A percentile compares a stretch with the other conserved stretches of the same genome.
phyloP scores from a whole-genome alignment of 495 filamentous ascomycete genomes.

The Lepidopterella palustris region DNA sequence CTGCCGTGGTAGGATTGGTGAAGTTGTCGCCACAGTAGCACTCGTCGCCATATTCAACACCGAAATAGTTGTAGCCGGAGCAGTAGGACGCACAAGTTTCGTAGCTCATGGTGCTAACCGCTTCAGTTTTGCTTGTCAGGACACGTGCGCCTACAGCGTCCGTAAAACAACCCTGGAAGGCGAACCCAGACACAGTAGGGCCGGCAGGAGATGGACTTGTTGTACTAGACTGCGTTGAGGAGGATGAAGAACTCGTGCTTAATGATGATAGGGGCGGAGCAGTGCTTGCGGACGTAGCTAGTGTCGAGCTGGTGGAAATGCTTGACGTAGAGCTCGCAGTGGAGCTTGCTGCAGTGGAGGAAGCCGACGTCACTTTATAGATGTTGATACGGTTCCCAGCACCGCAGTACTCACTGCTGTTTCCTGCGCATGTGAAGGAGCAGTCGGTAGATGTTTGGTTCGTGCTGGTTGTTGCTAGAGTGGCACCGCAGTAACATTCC shows the following conservation, averaged over 20 bases:
- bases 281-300: background rate
- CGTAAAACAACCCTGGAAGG: constrained; percentile 33
- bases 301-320: constrained; percentile 1
- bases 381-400: constrained; percentile 26
- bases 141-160: constrained; percentile 23
- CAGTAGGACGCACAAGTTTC: constrained; percentile 25
- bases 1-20: constrained; percentile 8
- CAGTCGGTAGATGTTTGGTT: constrained; percentile 19
- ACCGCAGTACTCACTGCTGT: constrained; percentile 28
- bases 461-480: constrained; percentile 11
- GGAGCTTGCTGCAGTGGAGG: constrained; percentile 2
- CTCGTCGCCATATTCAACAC: constrained; percentile 28
- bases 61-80: constrained; percentile 25
- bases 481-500: constrained; percentile 41
- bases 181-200: constrained; percentile 22
- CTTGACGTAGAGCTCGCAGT: background rate
- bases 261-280: background rate
- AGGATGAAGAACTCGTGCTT: background rate
- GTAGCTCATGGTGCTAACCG: constrained; percentile 12
- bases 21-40: constrained; percentile 28
- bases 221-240: constrained; percentile 1
- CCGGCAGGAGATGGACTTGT: constrained; percentile 2
- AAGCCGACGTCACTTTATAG: constrained; percentile 13
- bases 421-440: constrained; percentile 23
- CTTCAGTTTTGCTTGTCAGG: constrained; percentile 8